A percentile compares a stretch with the other conserved stretches of the same genome.
phyloP scores from a whole-genome alignment of 179 eudicot genomes.

The Gypsophila paniculata region DNA sequence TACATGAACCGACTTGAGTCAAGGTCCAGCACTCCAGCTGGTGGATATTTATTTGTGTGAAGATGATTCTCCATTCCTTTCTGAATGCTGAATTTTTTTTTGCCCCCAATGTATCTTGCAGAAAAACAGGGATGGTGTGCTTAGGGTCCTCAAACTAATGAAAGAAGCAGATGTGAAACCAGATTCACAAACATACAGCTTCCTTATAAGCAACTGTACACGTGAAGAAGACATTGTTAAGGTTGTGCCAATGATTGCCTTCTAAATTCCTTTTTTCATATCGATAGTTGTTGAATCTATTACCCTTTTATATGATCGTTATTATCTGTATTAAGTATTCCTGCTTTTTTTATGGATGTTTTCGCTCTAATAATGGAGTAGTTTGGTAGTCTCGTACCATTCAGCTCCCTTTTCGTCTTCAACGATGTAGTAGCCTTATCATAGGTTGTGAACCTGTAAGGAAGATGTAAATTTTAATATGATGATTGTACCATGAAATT shows the following conservation, averaged over 20 bases:
- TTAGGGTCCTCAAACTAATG: slow-evolving; percentile 64
- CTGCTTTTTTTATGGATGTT: background rate
- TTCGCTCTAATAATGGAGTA: too few species aligned
- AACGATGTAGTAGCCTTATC: background rate
- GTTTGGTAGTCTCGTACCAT: too few species aligned
- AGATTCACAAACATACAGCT: slow-evolving; percentile 71
- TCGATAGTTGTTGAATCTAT: background rate
- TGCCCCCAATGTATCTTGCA: slow-evolving; percentile 34
- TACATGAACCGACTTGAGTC: background rate
- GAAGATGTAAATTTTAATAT: background rate
- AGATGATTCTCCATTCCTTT: background rate
- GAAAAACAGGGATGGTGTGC: slow-evolving; percentile 55
- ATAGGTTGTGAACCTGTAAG: slow-evolving; percentile 3
- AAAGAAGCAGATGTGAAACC: slow-evolving; percentile 62
- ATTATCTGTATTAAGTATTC: background rate
- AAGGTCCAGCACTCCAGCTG: background rate
- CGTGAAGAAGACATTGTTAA: slow-evolving; percentile 53
- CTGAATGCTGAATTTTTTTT: slow-evolving; percentile 6
- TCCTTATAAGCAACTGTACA: slow-evolving; percentile 55
- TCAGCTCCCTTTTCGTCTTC: background rate
- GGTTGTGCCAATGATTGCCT: slow-evolving; percentile 27
- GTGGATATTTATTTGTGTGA: slow-evolving; percentile 6
- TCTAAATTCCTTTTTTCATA: background rate
- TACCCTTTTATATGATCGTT: background rate
- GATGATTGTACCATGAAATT: background rate